Conservation (phyloP, 2,329 filamentous ascomycete species). For the Lomentospora prolificans region DNA sequence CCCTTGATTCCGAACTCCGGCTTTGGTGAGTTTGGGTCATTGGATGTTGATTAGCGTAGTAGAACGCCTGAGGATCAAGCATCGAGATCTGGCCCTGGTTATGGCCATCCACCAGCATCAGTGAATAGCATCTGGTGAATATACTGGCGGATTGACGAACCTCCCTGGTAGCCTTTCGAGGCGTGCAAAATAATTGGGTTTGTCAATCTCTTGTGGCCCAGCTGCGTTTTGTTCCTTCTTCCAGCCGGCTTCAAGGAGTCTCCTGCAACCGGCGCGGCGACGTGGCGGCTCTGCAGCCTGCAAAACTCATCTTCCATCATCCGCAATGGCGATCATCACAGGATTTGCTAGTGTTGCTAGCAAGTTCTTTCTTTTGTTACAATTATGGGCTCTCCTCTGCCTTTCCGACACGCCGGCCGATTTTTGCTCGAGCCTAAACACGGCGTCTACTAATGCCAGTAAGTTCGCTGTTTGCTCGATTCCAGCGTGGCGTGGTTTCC, state of each 20-base stretch:
- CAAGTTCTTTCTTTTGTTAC: background rate
- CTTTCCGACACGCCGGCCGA: conserved; percentile 10
- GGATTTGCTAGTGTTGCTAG: background rate
- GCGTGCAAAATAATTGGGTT: background rate
- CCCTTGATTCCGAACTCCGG: too few species aligned
- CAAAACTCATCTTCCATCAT: background rate
- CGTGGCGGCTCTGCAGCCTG: background rate
- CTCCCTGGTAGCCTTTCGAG: background rate
- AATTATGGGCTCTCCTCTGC: conserved; percentile 5
- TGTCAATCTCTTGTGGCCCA: background rate
- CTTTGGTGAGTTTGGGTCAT: background rate
- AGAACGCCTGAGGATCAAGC: background rate
- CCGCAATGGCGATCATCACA: background rate
- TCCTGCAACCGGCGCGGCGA: too few species aligned
- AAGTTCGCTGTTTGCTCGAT: conserved; percentile 18
- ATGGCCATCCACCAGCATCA: background rate
- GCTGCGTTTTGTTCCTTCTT: background rate
- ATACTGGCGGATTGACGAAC: background rate
- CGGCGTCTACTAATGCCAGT: conserved; percentile 30
- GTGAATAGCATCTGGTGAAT: background rate
- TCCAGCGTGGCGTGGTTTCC: background rate
- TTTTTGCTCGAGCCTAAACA: conserved; percentile 28
- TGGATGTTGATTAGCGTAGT: background rate
- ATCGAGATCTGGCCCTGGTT: background rate
- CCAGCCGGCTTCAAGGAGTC: background rate